Conservation (phyloP, 306 rosid genomes). For the Cajanus cajan region DNA sequence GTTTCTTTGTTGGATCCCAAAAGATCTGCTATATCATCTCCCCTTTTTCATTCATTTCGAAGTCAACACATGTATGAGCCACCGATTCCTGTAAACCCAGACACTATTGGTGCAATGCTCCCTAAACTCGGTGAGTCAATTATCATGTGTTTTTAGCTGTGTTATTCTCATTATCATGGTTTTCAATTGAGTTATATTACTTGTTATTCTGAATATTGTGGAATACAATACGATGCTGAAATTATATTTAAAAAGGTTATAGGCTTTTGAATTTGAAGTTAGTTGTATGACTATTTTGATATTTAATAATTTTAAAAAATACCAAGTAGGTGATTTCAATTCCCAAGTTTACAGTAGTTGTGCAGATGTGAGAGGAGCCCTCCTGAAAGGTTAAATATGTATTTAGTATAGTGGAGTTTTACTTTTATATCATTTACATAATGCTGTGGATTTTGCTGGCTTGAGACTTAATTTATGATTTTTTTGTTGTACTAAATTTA, state of each 20-base stretch:
- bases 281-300: not conserved
- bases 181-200: conserved; percentile 20
- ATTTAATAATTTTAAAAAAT: not conserved
- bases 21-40: conserved; percentile 62
- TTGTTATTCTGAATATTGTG: conserved; percentile 7
- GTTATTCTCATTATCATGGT: not conserved
- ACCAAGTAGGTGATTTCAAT: not conserved
- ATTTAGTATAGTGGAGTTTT: not conserved
- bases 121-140: conserved; percentile 70
- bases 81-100: conserved; percentile 71
- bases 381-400: not conserved
- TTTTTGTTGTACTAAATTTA: not conserved
- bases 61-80: conserved; percentile 85
- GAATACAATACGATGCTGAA: not conserved
- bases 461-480: not conserved
- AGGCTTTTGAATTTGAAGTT: not conserved
- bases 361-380: not conserved
- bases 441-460: not conserved
- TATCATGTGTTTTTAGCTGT: not conserved
- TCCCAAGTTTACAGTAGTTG: not conserved
- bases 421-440: not conserved
- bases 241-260: not conserved
- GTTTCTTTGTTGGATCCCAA: conserved; percentile 95
- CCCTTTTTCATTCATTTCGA: conserved; percentile 86
- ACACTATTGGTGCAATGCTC: conserved; percentile 86